Conservation (phyloP, 768 basidiomycete species). For the Tylopilus plumbeoviolaceoides region DNA sequence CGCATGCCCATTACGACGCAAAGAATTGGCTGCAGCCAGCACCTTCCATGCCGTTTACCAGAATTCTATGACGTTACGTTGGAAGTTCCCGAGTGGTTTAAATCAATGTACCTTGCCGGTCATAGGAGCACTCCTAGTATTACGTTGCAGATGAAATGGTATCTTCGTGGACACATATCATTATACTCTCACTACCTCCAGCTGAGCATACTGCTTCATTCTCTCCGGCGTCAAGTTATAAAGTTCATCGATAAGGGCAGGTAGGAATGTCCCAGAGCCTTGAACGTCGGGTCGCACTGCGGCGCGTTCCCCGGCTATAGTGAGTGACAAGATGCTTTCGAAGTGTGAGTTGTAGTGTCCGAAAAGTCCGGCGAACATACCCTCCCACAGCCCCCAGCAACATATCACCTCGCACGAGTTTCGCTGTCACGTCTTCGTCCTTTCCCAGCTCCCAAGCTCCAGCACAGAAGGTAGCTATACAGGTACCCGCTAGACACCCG, state of each 20-base stretch:
- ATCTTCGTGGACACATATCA: background rate
- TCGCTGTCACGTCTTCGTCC: constrained; percentile 30
- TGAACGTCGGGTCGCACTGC: constrained; percentile 47
- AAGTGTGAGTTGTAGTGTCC: constrained; percentile 3
- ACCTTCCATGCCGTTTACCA: constrained; percentile 73
- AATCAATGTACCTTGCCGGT: background rate
- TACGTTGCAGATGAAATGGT: background rate
- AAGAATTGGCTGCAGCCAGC: constrained; percentile 98
- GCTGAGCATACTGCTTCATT: constrained; percentile 27
- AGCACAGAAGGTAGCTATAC: constrained; percentile 78
- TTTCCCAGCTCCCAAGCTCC: constrained; percentile 45
- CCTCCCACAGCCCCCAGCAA: constrained; percentile 72
- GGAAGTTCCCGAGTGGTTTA: background rate
- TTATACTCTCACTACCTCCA: constrained; percentile 18
- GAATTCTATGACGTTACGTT: constrained; percentile 35
- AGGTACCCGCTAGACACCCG: constrained; percentile 79
- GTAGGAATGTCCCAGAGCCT: constrained; percentile 62
- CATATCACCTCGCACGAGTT: constrained; percentile 73
- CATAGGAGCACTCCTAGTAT: background rate
- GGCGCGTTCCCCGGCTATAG: constrained; percentile 59
- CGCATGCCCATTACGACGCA: constrained; percentile 70
- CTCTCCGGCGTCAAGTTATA: constrained; percentile 40
- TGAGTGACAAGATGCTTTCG: constrained; percentile 51
- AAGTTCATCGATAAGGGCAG: constrained; percentile 63
- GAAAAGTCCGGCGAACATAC: constrained; percentile 37